These are phyloP conservation scores for Raphanus sativus DNA, from an alignment of 345 rosid species.

Conservation along the genomic window DNA sequence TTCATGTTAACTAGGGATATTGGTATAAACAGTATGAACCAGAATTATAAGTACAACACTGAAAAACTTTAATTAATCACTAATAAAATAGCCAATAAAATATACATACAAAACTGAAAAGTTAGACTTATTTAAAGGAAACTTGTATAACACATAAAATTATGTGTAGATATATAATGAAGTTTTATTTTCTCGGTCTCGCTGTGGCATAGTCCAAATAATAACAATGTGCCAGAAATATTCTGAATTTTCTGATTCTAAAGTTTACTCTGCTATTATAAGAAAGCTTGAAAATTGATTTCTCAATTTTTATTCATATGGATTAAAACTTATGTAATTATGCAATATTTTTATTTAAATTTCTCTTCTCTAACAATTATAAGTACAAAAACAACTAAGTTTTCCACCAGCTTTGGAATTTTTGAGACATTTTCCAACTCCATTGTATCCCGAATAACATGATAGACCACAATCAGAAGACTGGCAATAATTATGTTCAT, in stretches of 20 bases:
- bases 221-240: background rate
- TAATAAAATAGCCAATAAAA: too few species aligned
- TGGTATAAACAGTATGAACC: too few species aligned
- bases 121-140: too few species aligned
- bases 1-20: too few species aligned
- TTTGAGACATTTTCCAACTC: constrained; percentile 32
- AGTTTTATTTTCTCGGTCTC: background rate
- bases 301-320: background rate
- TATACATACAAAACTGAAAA: too few species aligned
- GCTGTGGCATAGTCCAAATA: background rate
- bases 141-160: too few species aligned
- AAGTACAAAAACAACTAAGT: constrained; percentile 9
- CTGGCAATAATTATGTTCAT: background rate
- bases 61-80: too few species aligned
- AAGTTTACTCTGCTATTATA: background rate
- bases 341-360: background rate
- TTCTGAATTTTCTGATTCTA: background rate
- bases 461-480: background rate
- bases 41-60: too few species aligned
- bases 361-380: constrained; percentile 22
- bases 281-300: background rate
- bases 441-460: constrained; percentile 2
- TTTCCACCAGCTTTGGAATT: constrained; percentile 15
- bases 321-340: background rate
- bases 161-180: background rate